Percentiles rank a stretch among this genome's conserved stretches.
These are phyloP conservation scores for Rhododendron mucronatum DNA, from an alignment of 148 eudicot genomes.

Conservation along the genomic window DNA sequence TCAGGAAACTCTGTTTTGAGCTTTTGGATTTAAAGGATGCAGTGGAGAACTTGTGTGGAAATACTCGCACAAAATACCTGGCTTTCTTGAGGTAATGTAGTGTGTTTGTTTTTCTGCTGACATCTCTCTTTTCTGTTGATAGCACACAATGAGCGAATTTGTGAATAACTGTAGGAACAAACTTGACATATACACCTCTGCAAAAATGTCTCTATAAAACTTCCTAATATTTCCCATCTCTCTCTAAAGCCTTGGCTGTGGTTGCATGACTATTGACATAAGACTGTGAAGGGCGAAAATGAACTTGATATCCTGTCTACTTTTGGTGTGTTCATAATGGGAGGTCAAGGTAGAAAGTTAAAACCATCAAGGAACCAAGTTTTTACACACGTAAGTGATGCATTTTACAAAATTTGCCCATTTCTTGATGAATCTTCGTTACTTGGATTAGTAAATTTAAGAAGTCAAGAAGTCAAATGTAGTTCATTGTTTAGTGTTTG, in stretches of 20 bases:
- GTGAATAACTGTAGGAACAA: not conserved
- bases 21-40: constrained; percentile 97
- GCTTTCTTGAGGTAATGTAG: constrained; percentile 73
- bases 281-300: not conserved
- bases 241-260: not conserved
- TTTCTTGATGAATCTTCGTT: not conserved
- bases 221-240: not conserved
- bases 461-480: not conserved
- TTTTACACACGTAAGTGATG: not conserved
- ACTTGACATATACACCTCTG: not conserved
- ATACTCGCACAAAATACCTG: constrained; percentile 71
- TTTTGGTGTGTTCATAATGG: not conserved
- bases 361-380: not conserved
- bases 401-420: not conserved
- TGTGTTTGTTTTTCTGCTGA: not conserved
- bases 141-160: not conserved
- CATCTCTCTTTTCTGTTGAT: not conserved
- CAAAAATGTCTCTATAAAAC: not conserved
- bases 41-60: constrained; percentile 89
- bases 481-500: not conserved
- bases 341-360: not conserved
- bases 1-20: constrained; percentile 88
- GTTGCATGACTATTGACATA: not conserved
- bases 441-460: not conserved
- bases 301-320: not conserved